A percentile compares a stretch with the other conserved stretches of the same genome.
phyloP scores from a whole-genome alignment of 1,139 yeast genomes.

The Kodamaea arcana region DNA sequence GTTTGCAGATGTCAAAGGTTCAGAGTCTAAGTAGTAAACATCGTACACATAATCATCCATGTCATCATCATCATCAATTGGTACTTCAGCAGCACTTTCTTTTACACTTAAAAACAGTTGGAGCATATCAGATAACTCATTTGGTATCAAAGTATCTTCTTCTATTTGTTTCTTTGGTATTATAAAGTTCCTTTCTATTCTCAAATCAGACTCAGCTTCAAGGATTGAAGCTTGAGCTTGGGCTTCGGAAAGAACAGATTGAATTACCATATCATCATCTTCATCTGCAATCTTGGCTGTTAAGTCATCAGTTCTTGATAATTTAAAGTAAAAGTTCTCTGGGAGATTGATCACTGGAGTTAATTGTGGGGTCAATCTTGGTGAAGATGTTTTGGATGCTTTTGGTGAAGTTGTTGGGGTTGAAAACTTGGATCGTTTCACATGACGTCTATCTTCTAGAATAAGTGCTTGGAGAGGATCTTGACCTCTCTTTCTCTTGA shows the following conservation, averaged over 20 bases:
- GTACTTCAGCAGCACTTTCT: constrained; percentile 11
- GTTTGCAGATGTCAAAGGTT: constrained; percentile 43
- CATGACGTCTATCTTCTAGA: constrained; percentile 33
- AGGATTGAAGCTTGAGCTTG: constrained; percentile 1
- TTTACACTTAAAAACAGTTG: constrained; percentile 44
- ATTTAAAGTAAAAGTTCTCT: constrained; percentile 44
- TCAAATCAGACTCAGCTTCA: constrained; percentile 6
- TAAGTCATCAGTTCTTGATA: constrained; percentile 60
- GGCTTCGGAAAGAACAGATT: constrained; percentile 16
- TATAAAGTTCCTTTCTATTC: constrained; percentile 22
- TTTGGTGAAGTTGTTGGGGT: constrained; percentile 26
- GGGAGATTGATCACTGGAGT: constrained; percentile 4
- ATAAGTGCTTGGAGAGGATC: constrained; percentile 82
- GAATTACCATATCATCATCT: constrained; percentile 18
- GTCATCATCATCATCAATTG: constrained; percentile 3
- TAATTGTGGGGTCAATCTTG: constrained; percentile 13
- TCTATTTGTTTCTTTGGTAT: constrained; percentile 32
- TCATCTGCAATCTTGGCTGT: constrained; percentile 4
- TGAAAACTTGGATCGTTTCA: constrained; percentile 44
- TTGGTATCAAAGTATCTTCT: constrained; percentile 46
- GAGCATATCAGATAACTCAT: constrained; percentile 68
- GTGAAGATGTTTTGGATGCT: constrained; percentile 15
- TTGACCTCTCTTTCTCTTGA: constrained; percentile 80
- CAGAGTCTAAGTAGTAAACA: constrained; percentile 51
- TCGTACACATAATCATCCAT: constrained; percentile 76